Conservation (phyloP, 257 asterid species). For the Primulina tabacum region DNA sequence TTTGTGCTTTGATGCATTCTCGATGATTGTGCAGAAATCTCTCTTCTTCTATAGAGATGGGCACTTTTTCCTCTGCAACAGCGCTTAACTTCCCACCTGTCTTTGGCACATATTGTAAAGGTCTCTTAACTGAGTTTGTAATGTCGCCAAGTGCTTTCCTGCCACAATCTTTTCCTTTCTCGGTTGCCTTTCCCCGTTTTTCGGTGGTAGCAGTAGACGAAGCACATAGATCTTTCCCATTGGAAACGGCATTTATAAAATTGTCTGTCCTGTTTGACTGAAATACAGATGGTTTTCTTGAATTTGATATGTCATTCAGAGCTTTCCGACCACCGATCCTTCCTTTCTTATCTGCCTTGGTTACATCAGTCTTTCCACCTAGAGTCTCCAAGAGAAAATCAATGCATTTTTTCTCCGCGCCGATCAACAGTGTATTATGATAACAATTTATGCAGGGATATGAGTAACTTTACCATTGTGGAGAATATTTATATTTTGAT, state of each 20-base stretch:
- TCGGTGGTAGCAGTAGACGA: neutral
- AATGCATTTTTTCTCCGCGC: slow-evolving; percentile 12
- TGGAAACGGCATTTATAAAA: slow-evolving; percentile 38
- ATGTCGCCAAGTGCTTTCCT: slow-evolving; percentile 79
- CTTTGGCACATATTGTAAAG: slow-evolving; percentile 35
- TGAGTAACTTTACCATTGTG: slow-evolving; percentile 47
- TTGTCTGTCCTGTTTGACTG: slow-evolving; percentile 45
- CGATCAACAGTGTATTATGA: neutral
- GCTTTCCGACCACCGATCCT: slow-evolving; percentile 66
- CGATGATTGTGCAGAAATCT: slow-evolving; percentile 72
- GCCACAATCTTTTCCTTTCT: slow-evolving; percentile 52
- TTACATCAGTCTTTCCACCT: slow-evolving; percentile 42
- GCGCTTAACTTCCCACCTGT: slow-evolving; percentile 37
- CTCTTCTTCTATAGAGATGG: slow-evolving; percentile 47
- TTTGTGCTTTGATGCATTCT: slow-evolving; percentile 68
- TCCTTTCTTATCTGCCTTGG: slow-evolving; percentile 49
- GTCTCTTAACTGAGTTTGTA: slow-evolving; percentile 64
- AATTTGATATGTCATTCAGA: slow-evolving; percentile 81
- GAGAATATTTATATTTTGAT: slow-evolving; percentile 64
- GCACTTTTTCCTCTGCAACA: slow-evolving; percentile 35
- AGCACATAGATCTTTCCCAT: slow-evolving; percentile 45
- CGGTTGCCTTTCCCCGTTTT: slow-evolving; percentile 39
- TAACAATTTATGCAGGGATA: neutral
- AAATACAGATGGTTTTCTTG: slow-evolving; percentile 51
- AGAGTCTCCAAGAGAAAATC: slow-evolving; percentile 34